phyloP scores from a whole-genome alignment of 768 basidiomycete species.

The Tephrocybe rancida region DNA sequence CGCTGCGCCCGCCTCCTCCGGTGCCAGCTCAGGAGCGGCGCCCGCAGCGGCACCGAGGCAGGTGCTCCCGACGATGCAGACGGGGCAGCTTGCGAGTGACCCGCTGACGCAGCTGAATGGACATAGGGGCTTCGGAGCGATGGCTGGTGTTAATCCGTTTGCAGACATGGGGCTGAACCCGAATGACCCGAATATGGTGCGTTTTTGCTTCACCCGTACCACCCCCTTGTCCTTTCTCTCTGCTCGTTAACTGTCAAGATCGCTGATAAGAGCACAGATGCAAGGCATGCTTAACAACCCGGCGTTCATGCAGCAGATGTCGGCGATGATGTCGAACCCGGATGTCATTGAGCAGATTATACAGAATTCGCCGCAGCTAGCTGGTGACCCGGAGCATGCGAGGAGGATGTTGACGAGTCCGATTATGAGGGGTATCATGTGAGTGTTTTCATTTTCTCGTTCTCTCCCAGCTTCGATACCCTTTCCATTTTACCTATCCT shows the following conservation, averaged over 20 bases:
- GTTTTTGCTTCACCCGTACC: constrained; percentile 20
- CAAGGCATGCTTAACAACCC: constrained; percentile 86
- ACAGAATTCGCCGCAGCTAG: constrained; percentile 76
- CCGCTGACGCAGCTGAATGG: constrained; percentile 85
- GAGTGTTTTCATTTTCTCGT: background rate
- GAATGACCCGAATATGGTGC: constrained; percentile 93
- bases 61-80: constrained; percentile 81
- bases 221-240: background rate
- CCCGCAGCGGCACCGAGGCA: constrained; percentile 26
- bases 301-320: constrained; percentile 88
- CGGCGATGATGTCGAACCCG: constrained; percentile 82
- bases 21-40: constrained; percentile 34
- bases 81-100: constrained; percentile 88
- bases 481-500: background rate
- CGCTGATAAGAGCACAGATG: constrained; percentile 45
- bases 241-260: constrained; percentile 2
- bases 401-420: constrained; percentile 65
- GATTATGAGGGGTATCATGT: constrained; percentile 11
- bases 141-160: constrained; percentile 93
- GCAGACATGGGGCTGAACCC: constrained; percentile 87
- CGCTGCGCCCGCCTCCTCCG: constrained; percentile 52
- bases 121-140: constrained; percentile 73
- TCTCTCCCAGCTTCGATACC: background rate
- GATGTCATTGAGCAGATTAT: constrained; percentile 89
- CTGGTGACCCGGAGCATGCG: constrained; percentile 72